Evolutionary conservation across 2,329 filamentous ascomycete species (phyloP).

Genomic region (Aspergillus glaucus): DNA sequence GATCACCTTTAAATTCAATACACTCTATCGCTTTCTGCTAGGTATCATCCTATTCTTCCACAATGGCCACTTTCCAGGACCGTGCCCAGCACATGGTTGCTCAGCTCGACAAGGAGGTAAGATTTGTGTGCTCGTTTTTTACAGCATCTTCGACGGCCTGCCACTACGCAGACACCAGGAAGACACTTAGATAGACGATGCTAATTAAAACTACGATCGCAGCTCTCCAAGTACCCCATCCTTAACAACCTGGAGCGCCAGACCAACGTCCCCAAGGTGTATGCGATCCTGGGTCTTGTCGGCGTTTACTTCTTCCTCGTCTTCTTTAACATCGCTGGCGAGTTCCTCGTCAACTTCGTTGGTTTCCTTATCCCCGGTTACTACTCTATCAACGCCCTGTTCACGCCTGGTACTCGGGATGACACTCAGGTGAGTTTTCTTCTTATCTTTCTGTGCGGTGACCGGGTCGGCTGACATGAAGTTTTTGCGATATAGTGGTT

Average conservation of each 20-base stretch:
- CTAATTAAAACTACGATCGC: slow-evolving; percentile 7
- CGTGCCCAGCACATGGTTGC: slow-evolving; percentile 58
- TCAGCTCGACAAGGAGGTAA: slow-evolving; percentile 63
- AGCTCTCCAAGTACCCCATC: slow-evolving; percentile 62
- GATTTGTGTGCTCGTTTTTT: slow-evolving; percentile 21
- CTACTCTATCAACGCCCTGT: slow-evolving; percentile 60
- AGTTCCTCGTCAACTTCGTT: slow-evolving; percentile 62
- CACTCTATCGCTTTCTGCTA: not conserved
- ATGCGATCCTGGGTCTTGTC: slow-evolving; percentile 57
- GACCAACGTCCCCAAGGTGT: slow-evolving; percentile 63
- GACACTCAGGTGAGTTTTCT: slow-evolving; percentile 54
- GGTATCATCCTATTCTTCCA: not conserved
- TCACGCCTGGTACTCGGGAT: slow-evolving; percentile 54
- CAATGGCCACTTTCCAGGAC: slow-evolving; percentile 52
- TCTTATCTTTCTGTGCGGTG: not conserved
- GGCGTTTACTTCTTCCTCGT: slow-evolving; percentile 64
- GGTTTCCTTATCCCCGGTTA: slow-evolving; percentile 61
- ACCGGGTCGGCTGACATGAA: slow-evolving; percentile 11
- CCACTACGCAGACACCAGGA: too few species aligned
- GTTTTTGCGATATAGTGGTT: slow-evolving; percentile 47
- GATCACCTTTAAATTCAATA: not conserved
- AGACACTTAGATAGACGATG: slow-evolving; percentile 8
- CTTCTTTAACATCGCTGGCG: slow-evolving; percentile 66
- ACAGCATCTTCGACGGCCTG: not conserved
- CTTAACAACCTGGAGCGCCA: slow-evolving; percentile 65